These are phyloP conservation scores for Capronia epimyces DNA, from an alignment of 2,329 filamentous ascomycete species.

Conservation along the genomic window DNA sequence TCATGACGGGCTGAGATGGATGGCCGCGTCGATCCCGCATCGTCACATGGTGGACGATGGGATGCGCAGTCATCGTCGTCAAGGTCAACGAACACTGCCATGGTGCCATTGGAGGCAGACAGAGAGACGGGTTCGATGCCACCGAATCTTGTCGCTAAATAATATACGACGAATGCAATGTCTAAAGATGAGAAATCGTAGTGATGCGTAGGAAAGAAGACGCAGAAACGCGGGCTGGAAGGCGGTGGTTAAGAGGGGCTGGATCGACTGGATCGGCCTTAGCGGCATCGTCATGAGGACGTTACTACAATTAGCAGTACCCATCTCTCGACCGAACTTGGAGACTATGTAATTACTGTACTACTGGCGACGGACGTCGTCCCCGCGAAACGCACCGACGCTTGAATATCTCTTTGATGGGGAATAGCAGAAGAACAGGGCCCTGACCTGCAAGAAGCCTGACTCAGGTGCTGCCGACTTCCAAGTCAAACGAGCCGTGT, in stretches of 20 bases:
- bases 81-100: constrained; percentile 47
- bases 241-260: not conserved
- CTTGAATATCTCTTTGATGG: not conserved
- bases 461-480: no score
- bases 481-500: no score
- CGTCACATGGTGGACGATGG: constrained; percentile 17
- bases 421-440: not conserved
- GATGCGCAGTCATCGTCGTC: constrained; percentile 34
- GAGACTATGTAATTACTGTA: not conserved
- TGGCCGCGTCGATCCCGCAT: constrained; percentile 16
- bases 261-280: not conserved
- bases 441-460: not conserved
- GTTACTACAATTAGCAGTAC: not conserved
- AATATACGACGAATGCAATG: not conserved
- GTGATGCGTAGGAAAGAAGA: not conserved
- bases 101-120: constrained; percentile 28
- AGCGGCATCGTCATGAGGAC: not conserved
- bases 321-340: not conserved
- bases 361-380: not conserved
- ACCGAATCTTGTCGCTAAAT: not conserved
- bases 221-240: not conserved
- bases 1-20: constrained; percentile 1
- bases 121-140: not conserved
- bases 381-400: not conserved
- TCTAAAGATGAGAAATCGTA: not conserved